Conservation (phyloP, 331 rosid genomes). For the Quercus phellos region DNA sequence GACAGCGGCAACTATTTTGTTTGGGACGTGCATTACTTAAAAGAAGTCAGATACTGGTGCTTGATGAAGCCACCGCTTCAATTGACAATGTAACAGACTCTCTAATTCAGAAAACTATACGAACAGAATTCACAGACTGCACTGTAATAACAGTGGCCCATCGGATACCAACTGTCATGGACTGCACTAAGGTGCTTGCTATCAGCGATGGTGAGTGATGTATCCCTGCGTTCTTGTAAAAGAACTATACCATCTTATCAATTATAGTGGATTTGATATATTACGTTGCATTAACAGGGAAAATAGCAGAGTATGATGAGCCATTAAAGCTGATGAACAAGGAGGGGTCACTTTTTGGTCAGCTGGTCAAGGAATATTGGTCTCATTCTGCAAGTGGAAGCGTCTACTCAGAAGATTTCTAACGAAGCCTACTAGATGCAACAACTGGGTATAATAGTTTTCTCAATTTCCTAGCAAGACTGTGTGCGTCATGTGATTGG, state of each 20-base stretch:
- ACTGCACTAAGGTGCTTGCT: conserved; percentile 1
- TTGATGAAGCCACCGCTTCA: conserved; percentile 4
- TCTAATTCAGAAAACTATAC: conserved; percentile 3
- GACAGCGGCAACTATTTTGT: conserved; percentile 26
- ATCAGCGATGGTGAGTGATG: not conserved
- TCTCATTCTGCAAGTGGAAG: not conserved
- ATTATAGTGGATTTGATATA: no score
- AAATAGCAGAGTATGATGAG: not conserved
- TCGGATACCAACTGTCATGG: not conserved
- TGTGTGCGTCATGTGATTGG: no score
- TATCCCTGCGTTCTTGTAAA: not conserved
- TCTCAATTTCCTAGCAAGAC: no score
- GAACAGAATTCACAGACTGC: not conserved
- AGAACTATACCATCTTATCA: not conserved
- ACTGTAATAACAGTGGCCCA: conserved; percentile 1
- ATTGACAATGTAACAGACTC: not conserved
- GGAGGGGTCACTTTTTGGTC: not conserved
- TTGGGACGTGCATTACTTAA: conserved; percentile 25
- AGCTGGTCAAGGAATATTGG: not conserved
- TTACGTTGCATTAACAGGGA: not conserved
- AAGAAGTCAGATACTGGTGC: not conserved
- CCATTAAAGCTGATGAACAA: not conserved
- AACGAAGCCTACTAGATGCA: not conserved
- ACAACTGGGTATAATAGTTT: no score
- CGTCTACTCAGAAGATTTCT: not conserved